Evolutionary conservation across 768 basidiomycete genomes (phyloP).

Genomic region (Lepiota venenata): DNA sequence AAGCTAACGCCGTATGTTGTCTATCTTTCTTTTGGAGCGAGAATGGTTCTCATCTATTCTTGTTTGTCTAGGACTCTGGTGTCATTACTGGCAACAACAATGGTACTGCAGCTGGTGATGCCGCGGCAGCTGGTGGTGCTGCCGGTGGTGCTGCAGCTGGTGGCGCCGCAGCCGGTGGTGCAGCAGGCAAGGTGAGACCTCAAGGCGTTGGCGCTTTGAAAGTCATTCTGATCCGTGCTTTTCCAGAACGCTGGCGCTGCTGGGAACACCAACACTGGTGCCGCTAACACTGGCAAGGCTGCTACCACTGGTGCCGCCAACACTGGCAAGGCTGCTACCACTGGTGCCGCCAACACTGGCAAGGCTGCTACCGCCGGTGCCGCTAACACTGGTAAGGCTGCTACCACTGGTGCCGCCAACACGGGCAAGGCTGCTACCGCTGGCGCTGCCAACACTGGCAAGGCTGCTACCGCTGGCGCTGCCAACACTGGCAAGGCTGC

Average conservation of each 20-base stretch:
- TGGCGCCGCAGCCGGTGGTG: constrained; percentile 4
- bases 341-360: constrained; percentile 6
- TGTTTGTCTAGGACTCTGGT: constrained; percentile 1
- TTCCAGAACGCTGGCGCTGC: constrained; percentile 3
- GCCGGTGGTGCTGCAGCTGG: constrained; percentile 10
- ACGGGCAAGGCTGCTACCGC: constrained; percentile 20
- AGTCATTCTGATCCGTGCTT: no score
- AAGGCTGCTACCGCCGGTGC: constrained; percentile 5
- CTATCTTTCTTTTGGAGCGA: neutral
- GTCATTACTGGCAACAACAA: neutral
- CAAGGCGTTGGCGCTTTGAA: no score
- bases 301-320: constrained; percentile 1
- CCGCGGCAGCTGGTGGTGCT: neutral
- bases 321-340: constrained; percentile 11
- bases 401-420: neutral
- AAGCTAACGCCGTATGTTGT: constrained; percentile 3
- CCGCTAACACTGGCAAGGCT: constrained; percentile 5
- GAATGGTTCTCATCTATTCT: neutral
- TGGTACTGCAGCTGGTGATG: neutral
- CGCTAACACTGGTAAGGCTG: neutral
- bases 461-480: neutral
- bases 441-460: constrained; percentile 12
- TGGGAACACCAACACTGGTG: neutral
- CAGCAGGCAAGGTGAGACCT: no score
- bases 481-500: constrained; percentile 11